Conservation (phyloP, 345 rosid species). For the Passiflora organensis region DNA sequence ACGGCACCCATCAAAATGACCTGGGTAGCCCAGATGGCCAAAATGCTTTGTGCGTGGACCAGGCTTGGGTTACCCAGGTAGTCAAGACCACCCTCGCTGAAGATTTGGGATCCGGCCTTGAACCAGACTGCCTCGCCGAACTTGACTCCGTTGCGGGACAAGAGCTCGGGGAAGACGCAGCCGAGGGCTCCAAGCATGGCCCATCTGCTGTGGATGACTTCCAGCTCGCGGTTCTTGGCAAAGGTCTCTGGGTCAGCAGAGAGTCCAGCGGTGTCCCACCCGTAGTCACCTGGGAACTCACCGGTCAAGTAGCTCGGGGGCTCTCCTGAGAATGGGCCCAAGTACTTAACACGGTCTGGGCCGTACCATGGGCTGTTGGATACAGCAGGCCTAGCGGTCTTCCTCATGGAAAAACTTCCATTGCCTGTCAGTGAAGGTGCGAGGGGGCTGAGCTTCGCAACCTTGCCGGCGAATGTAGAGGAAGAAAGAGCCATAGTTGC, state of each 20-base stretch:
- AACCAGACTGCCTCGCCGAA: conserved; percentile 82
- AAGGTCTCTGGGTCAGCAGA: conserved; percentile 87
- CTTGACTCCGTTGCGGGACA: too few species aligned
- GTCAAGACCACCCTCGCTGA: conserved; percentile 77
- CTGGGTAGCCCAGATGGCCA: conserved; percentile 73
- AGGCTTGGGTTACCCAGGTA: conserved; percentile 81
- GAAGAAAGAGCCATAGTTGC: conserved; percentile 73
- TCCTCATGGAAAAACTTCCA: conserved; percentile 63
- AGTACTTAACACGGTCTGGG: too few species aligned
- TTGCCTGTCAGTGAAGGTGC: conserved; percentile 36
- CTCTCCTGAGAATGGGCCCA: too few species aligned
- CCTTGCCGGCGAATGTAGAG: conserved; percentile 55
- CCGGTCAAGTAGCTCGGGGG: too few species aligned
- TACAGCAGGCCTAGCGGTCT: conserved; percentile 25
- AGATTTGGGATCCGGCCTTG: conserved; percentile 82
- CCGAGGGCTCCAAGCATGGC: too few species aligned
- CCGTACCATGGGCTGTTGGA: conserved; percentile 62
- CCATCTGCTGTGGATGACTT: too few species aligned
- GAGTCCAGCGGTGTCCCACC: conserved; percentile 81
- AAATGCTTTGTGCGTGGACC: conserved; percentile 72
- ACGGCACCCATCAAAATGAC: conserved; percentile 72
- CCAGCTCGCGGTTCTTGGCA: conserved; percentile 86
- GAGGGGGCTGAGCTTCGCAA: conserved; percentile 44
- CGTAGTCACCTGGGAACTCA: conserved; percentile 70
- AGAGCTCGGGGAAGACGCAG: too few species aligned